These are phyloP conservation scores for Colletotrichum musicola DNA, from an alignment of 2,329 filamentous ascomycete species.

Conservation along the genomic window DNA sequence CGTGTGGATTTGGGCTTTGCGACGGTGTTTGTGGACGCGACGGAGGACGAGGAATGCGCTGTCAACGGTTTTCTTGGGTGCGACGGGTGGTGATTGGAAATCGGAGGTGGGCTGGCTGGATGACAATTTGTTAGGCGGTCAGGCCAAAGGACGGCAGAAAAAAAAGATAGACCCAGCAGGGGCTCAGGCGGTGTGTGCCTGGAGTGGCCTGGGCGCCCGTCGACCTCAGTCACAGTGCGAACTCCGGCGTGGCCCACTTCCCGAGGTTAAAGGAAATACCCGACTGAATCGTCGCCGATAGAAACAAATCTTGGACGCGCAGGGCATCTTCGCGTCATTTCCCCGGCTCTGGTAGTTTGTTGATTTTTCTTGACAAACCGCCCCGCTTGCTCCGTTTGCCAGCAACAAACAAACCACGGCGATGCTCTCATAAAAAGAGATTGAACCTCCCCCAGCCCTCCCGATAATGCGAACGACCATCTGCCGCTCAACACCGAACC, in stretches of 20 bases:
- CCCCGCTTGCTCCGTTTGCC: background rate
- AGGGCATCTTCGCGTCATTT: conserved; percentile 1
- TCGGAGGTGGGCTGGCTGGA: conserved; percentile 22
- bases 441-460: background rate
- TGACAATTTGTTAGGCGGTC: conserved; percentile 39
- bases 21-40: background rate
- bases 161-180: conserved; percentile 5
- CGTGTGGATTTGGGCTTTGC: background rate
- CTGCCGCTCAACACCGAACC: background rate
- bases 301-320: conserved; percentile 20
- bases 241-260: conserved; percentile 32
- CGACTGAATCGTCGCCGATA: background rate
- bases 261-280: conserved; percentile 33
- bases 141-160: conserved; percentile 32
- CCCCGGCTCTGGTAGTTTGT: background rate
- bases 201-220: background rate
- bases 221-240: background rate
- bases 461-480: conserved; percentile 15
- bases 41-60: background rate
- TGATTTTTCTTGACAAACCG: background rate
- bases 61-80: conserved; percentile 18
- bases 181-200: conserved; percentile 5
- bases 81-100: conserved; percentile 23
- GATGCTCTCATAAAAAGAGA: background rate
- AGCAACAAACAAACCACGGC: background rate